Conservation (phyloP, 805 yeast species). For the Metschnikowia continentalis region DNA sequence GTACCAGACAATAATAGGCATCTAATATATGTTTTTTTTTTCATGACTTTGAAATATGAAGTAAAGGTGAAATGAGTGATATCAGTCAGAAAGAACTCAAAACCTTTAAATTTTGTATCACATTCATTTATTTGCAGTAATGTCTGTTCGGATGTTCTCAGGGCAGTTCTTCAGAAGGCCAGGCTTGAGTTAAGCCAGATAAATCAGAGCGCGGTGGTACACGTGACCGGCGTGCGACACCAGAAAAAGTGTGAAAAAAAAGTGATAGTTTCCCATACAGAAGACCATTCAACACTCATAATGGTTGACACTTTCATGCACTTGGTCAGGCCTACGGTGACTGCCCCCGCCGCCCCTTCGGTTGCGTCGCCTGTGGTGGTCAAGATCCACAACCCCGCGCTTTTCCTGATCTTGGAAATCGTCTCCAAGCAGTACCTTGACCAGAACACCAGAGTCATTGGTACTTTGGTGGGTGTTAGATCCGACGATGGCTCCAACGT, state of each 20-base stretch:
- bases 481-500: conserved; percentile 78
- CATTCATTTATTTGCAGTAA: no score
- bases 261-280: neutral
- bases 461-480: conserved; percentile 76
- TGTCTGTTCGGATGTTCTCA: no score
- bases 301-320: conserved; percentile 34
- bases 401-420: conserved; percentile 73
- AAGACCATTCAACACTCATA: neutral
- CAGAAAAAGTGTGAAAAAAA: conserved; percentile 13
- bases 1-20: no score
- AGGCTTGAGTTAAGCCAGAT: no score
- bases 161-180: no score
- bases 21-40: no score
- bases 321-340: conserved; percentile 47
- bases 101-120: no score
- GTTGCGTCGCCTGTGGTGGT: conserved; percentile 49
- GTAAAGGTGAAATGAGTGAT: no score
- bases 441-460: conserved; percentile 58
- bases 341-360: conserved; percentile 43
- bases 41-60: no score
- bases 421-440: conserved; percentile 47
- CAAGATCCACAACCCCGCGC: conserved; percentile 62
- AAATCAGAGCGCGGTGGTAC: neutral
- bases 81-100: no score
- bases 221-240: conserved; percentile 16